Evolutionary conservation across 2,329 filamentous ascomycete species (phyloP).

Genomic region (Paracoccidioides lutzii): DNA sequence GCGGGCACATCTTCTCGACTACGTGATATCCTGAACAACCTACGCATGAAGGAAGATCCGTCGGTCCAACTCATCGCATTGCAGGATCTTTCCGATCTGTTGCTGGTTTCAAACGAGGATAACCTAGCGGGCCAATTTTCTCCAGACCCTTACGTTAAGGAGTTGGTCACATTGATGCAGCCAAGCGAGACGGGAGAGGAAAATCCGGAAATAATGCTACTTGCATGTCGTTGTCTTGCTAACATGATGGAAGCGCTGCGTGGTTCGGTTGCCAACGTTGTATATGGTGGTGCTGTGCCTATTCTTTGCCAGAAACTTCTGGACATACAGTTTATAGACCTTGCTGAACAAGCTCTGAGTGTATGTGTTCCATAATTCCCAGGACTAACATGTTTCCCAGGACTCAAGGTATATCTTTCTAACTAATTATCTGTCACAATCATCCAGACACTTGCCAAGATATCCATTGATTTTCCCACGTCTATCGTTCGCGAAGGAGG

Average conservation of each 20-base stretch:
- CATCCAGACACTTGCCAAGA: conserved; percentile 72
- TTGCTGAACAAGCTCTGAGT: conserved; percentile 92
- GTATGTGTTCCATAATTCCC: conserved; percentile 28
- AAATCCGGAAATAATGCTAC: conserved; percentile 92
- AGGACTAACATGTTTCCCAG: not conserved
- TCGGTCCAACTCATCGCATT: conserved; percentile 83
- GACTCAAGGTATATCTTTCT: not conserved
- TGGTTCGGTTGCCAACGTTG: conserved; percentile 83
- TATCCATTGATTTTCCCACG: conserved; percentile 87
- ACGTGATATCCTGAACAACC: conserved; percentile 59
- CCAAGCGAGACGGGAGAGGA: conserved; percentile 76
- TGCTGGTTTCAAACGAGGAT: conserved; percentile 92
- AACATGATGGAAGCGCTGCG: conserved; percentile 97
- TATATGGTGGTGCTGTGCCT: conserved; percentile 92
- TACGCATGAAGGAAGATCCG: conserved; percentile 72
- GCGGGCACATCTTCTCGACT: conserved; percentile 68
- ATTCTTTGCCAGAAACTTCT: conserved; percentile 88
- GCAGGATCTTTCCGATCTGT: conserved; percentile 82
- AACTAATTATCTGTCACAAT: not conserved
- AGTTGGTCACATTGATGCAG: conserved; percentile 84
- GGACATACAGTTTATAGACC: conserved; percentile 92
- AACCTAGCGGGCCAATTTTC: conserved; percentile 91
- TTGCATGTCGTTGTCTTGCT: conserved; percentile 87
- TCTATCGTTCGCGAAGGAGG: conserved; percentile 94
- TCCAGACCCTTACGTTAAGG: conserved; percentile 88